These are phyloP conservation scores for Neurospora intermedia DNA, from an alignment of 495 filamentous ascomycete genomes.

Conservation along the genomic window DNA sequence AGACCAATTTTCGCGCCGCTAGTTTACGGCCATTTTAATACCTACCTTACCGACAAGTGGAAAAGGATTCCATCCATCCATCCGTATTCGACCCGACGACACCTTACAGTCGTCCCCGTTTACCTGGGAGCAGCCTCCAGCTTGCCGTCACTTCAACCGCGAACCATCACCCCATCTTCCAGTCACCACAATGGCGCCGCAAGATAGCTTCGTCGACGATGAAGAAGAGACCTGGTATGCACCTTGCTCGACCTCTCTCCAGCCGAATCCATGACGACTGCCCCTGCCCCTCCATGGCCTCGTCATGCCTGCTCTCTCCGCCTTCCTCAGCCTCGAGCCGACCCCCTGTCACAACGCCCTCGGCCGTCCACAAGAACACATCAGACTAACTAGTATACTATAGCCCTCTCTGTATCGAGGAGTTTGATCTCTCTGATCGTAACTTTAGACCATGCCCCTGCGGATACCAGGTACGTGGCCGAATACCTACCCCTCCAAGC, in stretches of 20 bases:
- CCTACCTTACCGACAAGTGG: slow-evolving; percentile 1
- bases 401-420: slow-evolving; percentile 96
- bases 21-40: slow-evolving; percentile 9
- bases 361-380: slow-evolving; percentile 8
- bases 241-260: background rate
- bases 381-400: background rate
- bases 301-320: slow-evolving; percentile 4
- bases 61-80: background rate
- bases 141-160: slow-evolving; percentile 5
- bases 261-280: background rate
- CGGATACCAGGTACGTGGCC: slow-evolving; percentile 75
- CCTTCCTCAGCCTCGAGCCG: background rate
- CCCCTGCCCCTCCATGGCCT: background rate
- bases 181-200: slow-evolving; percentile 55
- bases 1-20: slow-evolving; percentile 1
- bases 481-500: background rate
- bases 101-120: slow-evolving; percentile 1
- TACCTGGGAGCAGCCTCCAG: slow-evolving; percentile 3
- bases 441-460: slow-evolving; percentile 97
- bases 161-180: slow-evolving; percentile 4
- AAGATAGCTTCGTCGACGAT: slow-evolving; percentile 96
- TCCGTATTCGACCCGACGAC: background rate
- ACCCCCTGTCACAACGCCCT: background rate
- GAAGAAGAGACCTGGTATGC: slow-evolving; percentile 85
- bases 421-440: slow-evolving; percentile 92